Base-by-base conservation (phyloP, 305 asterid genomes). In the Lippia alba region DNA sequence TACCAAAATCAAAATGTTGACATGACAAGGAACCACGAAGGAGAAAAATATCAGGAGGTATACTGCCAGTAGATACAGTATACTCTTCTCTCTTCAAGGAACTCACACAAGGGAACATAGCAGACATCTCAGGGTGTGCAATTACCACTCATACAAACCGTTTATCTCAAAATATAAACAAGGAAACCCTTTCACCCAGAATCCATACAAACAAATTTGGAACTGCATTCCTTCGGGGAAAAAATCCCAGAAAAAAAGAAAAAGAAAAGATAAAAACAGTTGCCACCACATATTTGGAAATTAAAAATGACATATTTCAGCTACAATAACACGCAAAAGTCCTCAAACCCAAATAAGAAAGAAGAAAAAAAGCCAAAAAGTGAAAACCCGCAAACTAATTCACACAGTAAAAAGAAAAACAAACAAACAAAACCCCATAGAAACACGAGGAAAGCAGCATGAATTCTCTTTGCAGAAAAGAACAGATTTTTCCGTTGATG, bases 311-410 rank as follows among this genome's bases (percentile, higher is more conserved):
- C 19, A 46, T 2, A 6, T 20, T 39, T 55, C 51, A 14, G 53
- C 32, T 0, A 19, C 66, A 56, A 41, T 40, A 64, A 58, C 56
- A 19, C 34, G 30, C 11, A 70, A 14, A 65, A 51, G 24, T 24
- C 44, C 40, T 6, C 9, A 51, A 73, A 49, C 41, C 67, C 18
- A 61, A 61, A 34, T 5, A 51, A 57, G 41, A 36, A 8, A 7
- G 41, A 8, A 36, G 9, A 36, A 36, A 34, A 33, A 36, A 20
- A 15, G 51, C 12, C 51, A 54, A 62, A 67, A 44, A 61, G 34
- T 34, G 39, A 57, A 61, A 69, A 34, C 11, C 45, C 60, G 74
- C 58, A 77, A 55, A 60, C 44, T 36, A 67, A 50, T 61, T 56
- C 10, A 46, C 56, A 39, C 1, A 34, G 8, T 50, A 36, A 16